Base-by-base conservation (phyloP, 129 eudicot genomes). In the Saposhnikovia divaricata region DNA sequence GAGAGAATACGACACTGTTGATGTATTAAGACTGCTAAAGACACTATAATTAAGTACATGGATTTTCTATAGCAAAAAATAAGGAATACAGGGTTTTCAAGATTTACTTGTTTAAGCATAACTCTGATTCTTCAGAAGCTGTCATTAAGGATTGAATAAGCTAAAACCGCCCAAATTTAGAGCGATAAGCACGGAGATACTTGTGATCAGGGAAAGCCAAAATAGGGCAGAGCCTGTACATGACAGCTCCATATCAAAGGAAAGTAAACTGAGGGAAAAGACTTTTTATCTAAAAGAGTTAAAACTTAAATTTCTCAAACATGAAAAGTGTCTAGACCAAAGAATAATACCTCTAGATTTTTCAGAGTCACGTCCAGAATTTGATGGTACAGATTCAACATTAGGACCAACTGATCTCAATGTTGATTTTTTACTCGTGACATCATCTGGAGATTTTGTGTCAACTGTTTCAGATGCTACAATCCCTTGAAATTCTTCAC, bases 401-500 rank as follows among this genome's bases (percentile, higher is more conserved):
- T 75, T 70, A 10, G 71, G 57, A 77, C 81, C 83, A 72, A 40
- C 79, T 50, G 88, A 28, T 66, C 70, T 80, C 59, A 82, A 79
- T 31, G 75, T 43, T 10, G 69, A 61, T n/a, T 53, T 80, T 2
- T 88, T 70, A 45, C 53, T 87, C 31, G 72, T 34, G 72, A 80
- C 81, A 68, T 85, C 87, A 47, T 79, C 82, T 19, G 80, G 37
- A 78, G 83, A 79, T 86, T 86, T 92, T 71, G 89, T 51, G 77
- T 86, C 81, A 50, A 85, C 85, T 45, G 97, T 85, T 82, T 95
- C 99, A 11, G 97, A 95, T 73, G 96, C 85, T 66, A 92, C 96
- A 71, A 95, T 95, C 59, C 99, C 99, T 82, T 85, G 97, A 80
- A 95, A 95, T 83, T 95, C 99, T 83, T 95, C 99, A 72, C 97